Evolutionary conservation across 225 moss, liverwort and hornwort species (phyloP).

Genomic region (Physcomitrellopsis africana): DNA sequence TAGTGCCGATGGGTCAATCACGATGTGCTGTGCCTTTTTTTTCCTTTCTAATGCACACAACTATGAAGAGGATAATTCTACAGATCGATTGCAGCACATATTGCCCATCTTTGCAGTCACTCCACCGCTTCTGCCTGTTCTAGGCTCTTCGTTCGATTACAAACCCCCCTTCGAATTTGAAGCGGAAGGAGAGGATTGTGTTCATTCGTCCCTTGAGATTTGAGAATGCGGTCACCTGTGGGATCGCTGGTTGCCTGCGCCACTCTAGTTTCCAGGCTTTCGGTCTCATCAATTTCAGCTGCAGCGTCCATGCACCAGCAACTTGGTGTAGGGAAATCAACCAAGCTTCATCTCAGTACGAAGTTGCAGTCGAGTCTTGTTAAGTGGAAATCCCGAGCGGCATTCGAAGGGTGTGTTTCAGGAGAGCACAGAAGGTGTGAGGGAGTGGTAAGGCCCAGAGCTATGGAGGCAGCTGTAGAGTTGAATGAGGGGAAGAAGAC

Average conservation of each 20-base stretch:
- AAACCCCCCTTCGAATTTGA: neutral
- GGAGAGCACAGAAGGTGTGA: slow-evolving; percentile 10
- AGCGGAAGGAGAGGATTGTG: neutral
- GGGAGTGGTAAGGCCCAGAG: neutral
- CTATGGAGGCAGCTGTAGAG: slow-evolving; percentile 40
- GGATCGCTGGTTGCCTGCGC: slow-evolving; percentile 12
- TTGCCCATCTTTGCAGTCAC: neutral
- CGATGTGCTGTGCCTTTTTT: too few relatives aligned
- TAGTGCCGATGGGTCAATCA: too few relatives aligned
- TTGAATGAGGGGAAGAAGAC: slow-evolving; percentile 22
- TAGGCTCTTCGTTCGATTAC: neutral
- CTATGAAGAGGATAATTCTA: neutral
- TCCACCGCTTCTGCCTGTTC: too few relatives aligned
- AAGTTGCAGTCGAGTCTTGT: neutral
- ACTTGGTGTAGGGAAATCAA: neutral
- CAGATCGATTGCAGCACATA: neutral
- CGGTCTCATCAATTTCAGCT: neutral
- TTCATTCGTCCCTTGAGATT: neutral
- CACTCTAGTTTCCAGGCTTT: slow-evolving; percentile 1
- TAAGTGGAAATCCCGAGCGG: neutral
- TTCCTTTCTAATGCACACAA: too few relatives aligned
- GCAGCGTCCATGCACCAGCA: neutral
- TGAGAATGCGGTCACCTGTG: slow-evolving; percentile 44
- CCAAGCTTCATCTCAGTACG: neutral
- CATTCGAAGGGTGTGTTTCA: neutral